Evolutionary conservation across 2,329 filamentous ascomycete genomes (phyloP), one percentile per base, ranked within the genome.

Genomic region (Arthrobotrys conoides): DNA sequence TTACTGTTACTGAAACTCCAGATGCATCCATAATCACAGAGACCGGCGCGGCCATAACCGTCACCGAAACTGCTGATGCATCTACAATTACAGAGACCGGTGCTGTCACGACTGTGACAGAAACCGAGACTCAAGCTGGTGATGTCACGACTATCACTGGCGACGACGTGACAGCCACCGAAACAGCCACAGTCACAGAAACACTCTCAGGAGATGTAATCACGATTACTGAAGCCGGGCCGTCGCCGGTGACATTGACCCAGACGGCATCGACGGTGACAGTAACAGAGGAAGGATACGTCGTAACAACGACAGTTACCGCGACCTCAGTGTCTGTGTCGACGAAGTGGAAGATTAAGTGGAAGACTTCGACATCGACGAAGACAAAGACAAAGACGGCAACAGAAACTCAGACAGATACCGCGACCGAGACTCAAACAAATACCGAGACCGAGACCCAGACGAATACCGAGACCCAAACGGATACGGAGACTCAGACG

Each of bases 301-400:
- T 18, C 10, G 53, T 41, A 9, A 66, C 63, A 36, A 22, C 20
- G n/a, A 67, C 24, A 41, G 27, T 49, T 22, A 68, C 71, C 10
- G 24, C 10, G 16, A 68, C 63, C 5, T 41, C 48, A 9, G 16
- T 22, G 5, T 76, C 65, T 22, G 51, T 67, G 5, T 71, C 73
- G 12, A 46, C 44, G 4, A 75, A 69, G 36, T 59, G 53, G 53
- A 59, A 41, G 30, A 59, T 64, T 1, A 59, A 79, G 24, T 65
- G 55, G 57, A 67, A 75, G 51, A 76, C 71, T 3, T n/a, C 27
- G 51, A 76, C 71, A 3, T 18, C 27, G n/a, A 71, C 72, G 1
- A 64, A 76, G 36, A 55, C 30, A 5, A n/a, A 66, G 18, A 76
- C 57, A 5, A 24, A 33, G 20, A 76, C 71, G 5, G 30, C 44